Evolutionary conservation across 192 early-diverging fungal genomes (phyloP), one percentile per base, ranked within the genome.

Genomic region (Geosiphon pyriformis): DNA sequence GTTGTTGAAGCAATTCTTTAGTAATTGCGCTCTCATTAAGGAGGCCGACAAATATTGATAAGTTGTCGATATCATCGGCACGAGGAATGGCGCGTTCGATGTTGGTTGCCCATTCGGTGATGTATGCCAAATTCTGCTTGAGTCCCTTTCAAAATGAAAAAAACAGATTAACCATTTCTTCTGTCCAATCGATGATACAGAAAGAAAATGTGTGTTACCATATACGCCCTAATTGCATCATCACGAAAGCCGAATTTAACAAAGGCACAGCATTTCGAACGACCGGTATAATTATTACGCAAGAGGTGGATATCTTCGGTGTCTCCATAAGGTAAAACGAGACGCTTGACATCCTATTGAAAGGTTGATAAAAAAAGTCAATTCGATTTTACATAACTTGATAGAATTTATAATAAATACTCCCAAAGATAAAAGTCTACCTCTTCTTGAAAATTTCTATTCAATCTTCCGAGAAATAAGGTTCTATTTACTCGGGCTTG

Each of bases 401-500:
- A n/a, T n/a, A n/a, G n/a, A n/a, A n/a, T n/a, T 10, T 20, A 22
- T 3, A 22, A 32, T 32, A 51, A 48, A 59, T 12, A 54, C 29
- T 27, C 46, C 10, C 7, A 61, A 17, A 26, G 17, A 20, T 11
- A 27, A 8, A 2, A 26, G 22, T 26, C 47, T 74, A 78, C 83
- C 64, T 78, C 64, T 65, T 83, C 76, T 7, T 54, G 74, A 20
- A 80, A 70, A 7, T 69, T 50, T 18, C 68, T 59, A 48, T 57
- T 31, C 22, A 87, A 76, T 49, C 78, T 74, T 0, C 70, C 77
- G 26, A 90, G 64, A 69, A 85, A 87, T 6, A 92, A 65, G 4
- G 90, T 90, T 30, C 90, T 77, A 60, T 92, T 90, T 7, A 92
- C 90, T 65, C 84, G 70, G 11, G 90, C 90, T 47, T 85, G 83